phyloP scores from a whole-genome alignment of 192 early-diverging fungal genomes.

The Geranomyces variabilis region DNA sequence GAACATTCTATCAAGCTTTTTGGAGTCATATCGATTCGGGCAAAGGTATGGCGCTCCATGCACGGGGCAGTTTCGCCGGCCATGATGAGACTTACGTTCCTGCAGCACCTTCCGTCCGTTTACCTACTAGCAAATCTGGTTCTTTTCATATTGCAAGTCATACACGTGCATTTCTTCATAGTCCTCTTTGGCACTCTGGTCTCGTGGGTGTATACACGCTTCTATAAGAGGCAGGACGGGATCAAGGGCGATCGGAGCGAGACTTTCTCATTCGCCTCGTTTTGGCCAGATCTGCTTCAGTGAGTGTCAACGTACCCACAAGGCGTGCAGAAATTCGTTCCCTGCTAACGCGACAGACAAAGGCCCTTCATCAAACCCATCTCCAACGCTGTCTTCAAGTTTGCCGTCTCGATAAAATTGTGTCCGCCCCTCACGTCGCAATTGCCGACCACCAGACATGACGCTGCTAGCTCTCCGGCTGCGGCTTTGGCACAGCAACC shows the following conservation, averaged over 20 bases:
- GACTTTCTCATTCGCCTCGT: constrained; percentile 85
- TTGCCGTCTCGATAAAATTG: constrained; percentile 57
- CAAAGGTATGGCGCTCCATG: constrained; percentile 60
- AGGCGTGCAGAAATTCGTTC: constrained; percentile 24
- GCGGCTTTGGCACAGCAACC: background rate
- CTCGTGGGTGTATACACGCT: constrained; percentile 83
- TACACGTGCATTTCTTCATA: constrained; percentile 65
- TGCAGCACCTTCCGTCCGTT: constrained; percentile 54
- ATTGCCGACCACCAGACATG: background rate
- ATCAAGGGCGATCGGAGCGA: constrained; percentile 86
- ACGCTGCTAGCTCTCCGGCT: background rate
- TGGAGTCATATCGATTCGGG: constrained; percentile 70
- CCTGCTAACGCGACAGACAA: background rate
- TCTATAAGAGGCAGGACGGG: constrained; percentile 79
- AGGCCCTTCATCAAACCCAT: constrained; percentile 67
- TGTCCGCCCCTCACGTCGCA: constrained; percentile 50
- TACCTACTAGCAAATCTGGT: constrained; percentile 47
- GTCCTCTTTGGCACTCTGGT: constrained; percentile 73
- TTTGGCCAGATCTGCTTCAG: constrained; percentile 86
- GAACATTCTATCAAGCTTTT: constrained; percentile 78
- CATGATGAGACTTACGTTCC: no score
- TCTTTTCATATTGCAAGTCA: constrained; percentile 50
- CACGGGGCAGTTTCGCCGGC: background rate
- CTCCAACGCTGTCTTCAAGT: constrained; percentile 63
- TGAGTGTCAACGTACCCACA: constrained; percentile 44